A percentile compares a stretch with the other conserved stretches of the same genome.
These are phyloP conservation scores for Recurvomyces mirabilis DNA, from an alignment of 495 filamentous ascomycete genomes.

Conservation along the genomic window DNA sequence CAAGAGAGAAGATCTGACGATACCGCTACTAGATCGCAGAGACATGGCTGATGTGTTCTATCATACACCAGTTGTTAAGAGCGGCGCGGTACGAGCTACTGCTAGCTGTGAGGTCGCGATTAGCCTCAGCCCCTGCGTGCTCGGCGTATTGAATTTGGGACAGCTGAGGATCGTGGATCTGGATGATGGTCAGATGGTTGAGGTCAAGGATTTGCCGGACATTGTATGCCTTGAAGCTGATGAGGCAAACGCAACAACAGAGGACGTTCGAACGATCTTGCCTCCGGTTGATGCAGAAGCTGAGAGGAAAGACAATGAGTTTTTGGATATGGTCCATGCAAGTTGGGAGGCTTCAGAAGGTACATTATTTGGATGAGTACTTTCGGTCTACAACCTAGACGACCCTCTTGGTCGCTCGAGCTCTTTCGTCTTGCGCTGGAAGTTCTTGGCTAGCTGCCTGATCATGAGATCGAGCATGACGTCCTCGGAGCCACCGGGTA, in stretches of 20 bases:
- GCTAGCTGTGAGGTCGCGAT: constrained; percentile 74
- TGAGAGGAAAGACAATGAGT: too few relatives aligned
- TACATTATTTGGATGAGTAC: too few relatives aligned
- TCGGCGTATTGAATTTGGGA: constrained; percentile 67
- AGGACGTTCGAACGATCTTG: too few relatives aligned
- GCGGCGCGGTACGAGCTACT: constrained; percentile 52
- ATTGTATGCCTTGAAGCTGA: constrained; percentile 36
- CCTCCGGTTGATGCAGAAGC: too few relatives aligned
- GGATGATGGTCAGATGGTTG: constrained; percentile 65
- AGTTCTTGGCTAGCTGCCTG: constrained; percentile 62
- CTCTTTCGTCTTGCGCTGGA: constrained; percentile 49
- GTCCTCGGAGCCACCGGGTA: constrained; percentile 57
- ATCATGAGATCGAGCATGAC: constrained; percentile 62
- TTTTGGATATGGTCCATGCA: too few relatives aligned
- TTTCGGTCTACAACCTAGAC: constrained; percentile 27
- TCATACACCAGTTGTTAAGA: constrained; percentile 69
- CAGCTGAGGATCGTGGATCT: constrained; percentile 74
- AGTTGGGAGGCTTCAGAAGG: too few relatives aligned
- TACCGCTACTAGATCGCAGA: neutral
- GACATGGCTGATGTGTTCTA: constrained; percentile 61
- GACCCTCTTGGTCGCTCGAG: constrained; percentile 35
- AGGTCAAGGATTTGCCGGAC: constrained; percentile 69
- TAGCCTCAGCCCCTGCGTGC: too few relatives aligned
- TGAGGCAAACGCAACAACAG: neutral
- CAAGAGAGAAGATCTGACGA: constrained; percentile 3